phyloP scores from a whole-genome alignment of 1,139 yeast species.

The Candida freyschussii region DNA sequence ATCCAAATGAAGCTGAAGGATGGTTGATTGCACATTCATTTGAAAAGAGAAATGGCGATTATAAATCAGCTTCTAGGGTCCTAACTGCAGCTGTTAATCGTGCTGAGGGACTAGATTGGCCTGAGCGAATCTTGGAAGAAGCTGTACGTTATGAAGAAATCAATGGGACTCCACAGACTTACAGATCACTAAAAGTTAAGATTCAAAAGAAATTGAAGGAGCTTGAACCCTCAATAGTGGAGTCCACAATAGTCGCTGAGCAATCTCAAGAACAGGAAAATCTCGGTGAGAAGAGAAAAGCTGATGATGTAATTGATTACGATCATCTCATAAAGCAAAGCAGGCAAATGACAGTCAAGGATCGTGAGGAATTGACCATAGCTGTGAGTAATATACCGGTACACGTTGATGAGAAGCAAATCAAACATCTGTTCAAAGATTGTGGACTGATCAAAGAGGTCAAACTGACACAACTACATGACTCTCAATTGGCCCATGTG shows the following conservation, averaged over 20 bases:
- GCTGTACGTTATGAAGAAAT: conserved; percentile 39
- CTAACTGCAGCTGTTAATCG: conserved; percentile 33
- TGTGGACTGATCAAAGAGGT: conserved; percentile 53
- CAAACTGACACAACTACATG: conserved; percentile 26
- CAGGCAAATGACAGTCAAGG: conserved; percentile 24
- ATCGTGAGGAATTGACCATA: conserved; percentile 54
- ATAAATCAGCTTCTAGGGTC: conserved; percentile 25
- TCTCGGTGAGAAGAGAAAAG: conserved; percentile 11
- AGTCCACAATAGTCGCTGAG: conserved; percentile 1
- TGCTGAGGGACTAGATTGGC: conserved; percentile 40
- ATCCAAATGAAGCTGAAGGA: conserved; percentile 36
- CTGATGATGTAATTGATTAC: conserved; percentile 9
- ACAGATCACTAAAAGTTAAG: conserved; percentile 25
- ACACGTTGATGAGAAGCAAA: conserved; percentile 29
- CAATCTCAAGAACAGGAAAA: conserved; percentile 5
- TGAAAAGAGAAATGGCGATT: conserved; percentile 31
- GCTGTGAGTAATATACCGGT: conserved; percentile 40
- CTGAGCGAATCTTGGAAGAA: conserved; percentile 46
- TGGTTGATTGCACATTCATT: conserved; percentile 46
- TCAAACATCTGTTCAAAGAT: conserved; percentile 46
- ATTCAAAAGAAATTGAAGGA: conserved; percentile 23
- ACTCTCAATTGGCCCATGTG: conserved; percentile 37
- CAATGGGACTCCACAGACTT: conserved; percentile 30
- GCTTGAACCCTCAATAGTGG: conserved; percentile 5
- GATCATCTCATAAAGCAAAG: conserved; percentile 10